phyloP scores from a whole-genome alignment of 768 basidiomycete species.

The Tylopilus rubrobrunneus region DNA sequence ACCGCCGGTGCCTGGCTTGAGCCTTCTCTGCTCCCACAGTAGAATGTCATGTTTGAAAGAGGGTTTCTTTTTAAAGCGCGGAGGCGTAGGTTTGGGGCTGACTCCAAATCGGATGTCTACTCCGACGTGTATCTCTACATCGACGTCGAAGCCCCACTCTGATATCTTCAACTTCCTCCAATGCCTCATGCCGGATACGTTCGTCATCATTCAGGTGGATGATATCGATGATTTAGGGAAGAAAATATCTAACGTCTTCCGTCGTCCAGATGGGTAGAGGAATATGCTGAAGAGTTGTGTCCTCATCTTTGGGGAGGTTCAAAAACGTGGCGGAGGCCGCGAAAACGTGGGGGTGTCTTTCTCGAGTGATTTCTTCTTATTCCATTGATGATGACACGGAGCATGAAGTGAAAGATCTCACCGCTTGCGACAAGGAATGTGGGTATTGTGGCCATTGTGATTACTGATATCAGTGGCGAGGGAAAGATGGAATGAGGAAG shows the following conservation, averaged over 20 bases:
- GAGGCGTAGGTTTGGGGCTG: background rate
- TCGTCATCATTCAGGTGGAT: conserved; percentile 4
- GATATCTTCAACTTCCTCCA: conserved; percentile 7
- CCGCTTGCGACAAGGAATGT: conserved; percentile 7
- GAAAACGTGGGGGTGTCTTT: background rate
- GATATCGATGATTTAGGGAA: background rate
- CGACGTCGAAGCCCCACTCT: conserved; percentile 1
- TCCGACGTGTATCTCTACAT: conserved; percentile 6
- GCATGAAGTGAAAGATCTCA: conserved; percentile 2
- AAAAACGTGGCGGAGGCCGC: background rate
- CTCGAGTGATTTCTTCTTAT: background rate
- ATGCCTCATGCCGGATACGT: conserved; percentile 5
- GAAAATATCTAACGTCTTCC: conserved; percentile 6
- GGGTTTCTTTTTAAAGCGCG: background rate
- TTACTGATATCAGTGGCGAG: background rate
- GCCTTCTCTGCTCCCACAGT: background rate
- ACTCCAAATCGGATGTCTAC: background rate
- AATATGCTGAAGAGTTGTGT: background rate
- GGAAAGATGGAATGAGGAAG: too few species aligned
- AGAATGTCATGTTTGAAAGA: background rate
- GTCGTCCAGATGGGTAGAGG: background rate
- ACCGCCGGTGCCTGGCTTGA: conserved; percentile 1
- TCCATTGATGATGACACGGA: background rate
- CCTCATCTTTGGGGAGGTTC: background rate
- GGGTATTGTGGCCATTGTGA: conserved; percentile 4